Evolutionary conservation across 441 rosid species (phyloP), one percentile per base, ranked within the genome.

Genomic region (Omphalea diandra): DNA sequence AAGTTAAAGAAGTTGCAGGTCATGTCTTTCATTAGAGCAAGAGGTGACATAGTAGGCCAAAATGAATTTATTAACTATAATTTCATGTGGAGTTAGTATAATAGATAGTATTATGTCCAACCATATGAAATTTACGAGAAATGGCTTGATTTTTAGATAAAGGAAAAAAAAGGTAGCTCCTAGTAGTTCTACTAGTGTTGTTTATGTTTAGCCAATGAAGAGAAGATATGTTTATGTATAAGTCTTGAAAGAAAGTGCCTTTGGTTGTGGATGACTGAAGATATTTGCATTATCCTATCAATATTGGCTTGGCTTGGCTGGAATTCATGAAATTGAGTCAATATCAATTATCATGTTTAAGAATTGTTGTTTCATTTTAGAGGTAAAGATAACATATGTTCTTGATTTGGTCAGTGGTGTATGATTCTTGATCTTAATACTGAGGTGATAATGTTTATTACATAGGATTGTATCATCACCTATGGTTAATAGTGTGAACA

Each of bases 131-230:
- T n/a, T n/a, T n/a, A n/a, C n/a, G n/a, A n/a, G n/a, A n/a, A n/a
- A n/a, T n/a, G n/a, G n/a, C n/a, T n/a, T n/a, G n/a, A n/a, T n/a
- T n/a, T n/a, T n/a, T n/a, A n/a, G n/a, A n/a, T n/a, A n/a, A n/a
- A 82, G 90, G 73, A 94, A 88, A 66, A 90, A 77, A 83, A 87
- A 81, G 75, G 80, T 77, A 12, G 60, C 70, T 75, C 73, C 75
- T 62, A 79, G 67, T 56, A 71, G 80, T 67, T 64, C 77, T 6
- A 58, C 56, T 68, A 59, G 56, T 70, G 77, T 84, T 61, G 76
- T 57, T 58, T 86, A 80, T 63, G 78, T 61, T 59, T 82, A 75
- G 75, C 46, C 53, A 59, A 44, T 54, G 74, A 22, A 9, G 31
- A 33, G 59, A 59, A 41, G 43, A 15, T 38, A 3, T 50, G 12